Evolutionary conservation across 768 basidiomycete species (phyloP), one percentile per base, ranked within the genome.

Genomic region (Termitomyces sp.): DNA sequence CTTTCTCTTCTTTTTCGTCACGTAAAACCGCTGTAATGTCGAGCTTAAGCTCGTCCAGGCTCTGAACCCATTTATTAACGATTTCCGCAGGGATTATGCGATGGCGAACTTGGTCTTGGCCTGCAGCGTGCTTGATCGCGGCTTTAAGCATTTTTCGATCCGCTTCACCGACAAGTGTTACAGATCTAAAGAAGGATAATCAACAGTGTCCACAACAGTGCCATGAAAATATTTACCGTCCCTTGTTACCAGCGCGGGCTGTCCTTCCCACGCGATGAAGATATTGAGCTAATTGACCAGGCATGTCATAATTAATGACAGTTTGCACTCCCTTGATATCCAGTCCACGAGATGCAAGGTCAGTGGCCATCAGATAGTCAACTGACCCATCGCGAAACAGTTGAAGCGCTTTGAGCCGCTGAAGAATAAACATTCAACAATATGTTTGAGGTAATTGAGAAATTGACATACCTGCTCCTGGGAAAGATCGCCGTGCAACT

Each of bases 301-400:
- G 97, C 96, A 98, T 97, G 68, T 99, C 97, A 68, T 95, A 98
- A 71, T 99, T 99, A 69, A 99, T 94, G 60, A 99, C 93, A 2
- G 94, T 94, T 67, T 98, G 92, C 26, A 98, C 87, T 15, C 95
- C 95, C 68, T 95, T 96, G 76, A 99, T 97, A 72, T 98, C 96
- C 30, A 99, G 79, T 71, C 97, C 92, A 58, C 94, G 86, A 54
- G 94, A 91, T 33, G 97, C 97, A 37, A 99, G 75, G 68, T 98
- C 97, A 0, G 97, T 99, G 3, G 95, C 96, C 80, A 99, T 89
- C 9, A 99, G 76, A 70, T 85, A 98, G 69, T 94, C 90, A n/a
- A 90, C 90, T 28, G 79, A 68, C 19, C 92, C 89, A 60, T 93
- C 91, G 56, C 93, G 86, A 75, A 98, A 99, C 50, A 80, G 77